Conservation (phyloP, 23 red algal genomes). For the Gracilaria domingensis region DNA sequence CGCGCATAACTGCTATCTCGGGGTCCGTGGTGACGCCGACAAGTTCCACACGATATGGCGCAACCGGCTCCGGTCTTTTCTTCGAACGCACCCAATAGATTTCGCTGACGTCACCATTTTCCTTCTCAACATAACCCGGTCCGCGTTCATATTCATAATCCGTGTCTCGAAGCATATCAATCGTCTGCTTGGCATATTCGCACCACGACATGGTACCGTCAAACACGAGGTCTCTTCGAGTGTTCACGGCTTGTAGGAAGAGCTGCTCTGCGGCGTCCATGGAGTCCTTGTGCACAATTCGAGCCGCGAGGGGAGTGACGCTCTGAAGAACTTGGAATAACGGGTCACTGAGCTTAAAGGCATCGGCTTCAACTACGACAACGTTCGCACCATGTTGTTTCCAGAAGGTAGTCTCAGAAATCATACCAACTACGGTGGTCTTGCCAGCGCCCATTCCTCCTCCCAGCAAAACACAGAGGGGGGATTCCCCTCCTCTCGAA, state of each 20-base stretch:
- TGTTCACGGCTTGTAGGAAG: constrained; percentile 72
- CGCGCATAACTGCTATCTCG: constrained; percentile 70
- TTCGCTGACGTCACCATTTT: constrained; percentile 63
- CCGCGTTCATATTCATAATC: constrained; percentile 70
- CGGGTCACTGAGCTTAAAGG: constrained; percentile 75
- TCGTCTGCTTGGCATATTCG: constrained; percentile 72
- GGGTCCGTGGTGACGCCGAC: constrained; percentile 74
- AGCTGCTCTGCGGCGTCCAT: constrained; percentile 70
- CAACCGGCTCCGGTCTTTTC: constrained; percentile 39
- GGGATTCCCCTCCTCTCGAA: constrained; percentile 1
- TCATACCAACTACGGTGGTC: constrained; percentile 50
- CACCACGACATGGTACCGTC: constrained; percentile 77
- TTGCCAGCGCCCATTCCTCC: constrained; percentile 86
- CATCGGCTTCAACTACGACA: constrained; percentile 78
- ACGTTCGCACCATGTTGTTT: constrained; percentile 51
- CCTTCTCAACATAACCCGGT: constrained; percentile 54
- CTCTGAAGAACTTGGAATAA: constrained; percentile 65
- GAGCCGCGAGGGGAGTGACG: constrained; percentile 58
- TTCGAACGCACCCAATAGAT: constrained; percentile 66
- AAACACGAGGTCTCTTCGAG: constrained; percentile 68
- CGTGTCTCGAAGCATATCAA: constrained; percentile 73
- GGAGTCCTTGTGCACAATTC: constrained; percentile 75
- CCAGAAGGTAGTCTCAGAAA: constrained; percentile 72
- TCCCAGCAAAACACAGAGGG: constrained; percentile 69
- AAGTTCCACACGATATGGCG: constrained; percentile 71